Conservation (phyloP, 2,329 filamentous ascomycete species). For the Grosmannia serpens region DNA sequence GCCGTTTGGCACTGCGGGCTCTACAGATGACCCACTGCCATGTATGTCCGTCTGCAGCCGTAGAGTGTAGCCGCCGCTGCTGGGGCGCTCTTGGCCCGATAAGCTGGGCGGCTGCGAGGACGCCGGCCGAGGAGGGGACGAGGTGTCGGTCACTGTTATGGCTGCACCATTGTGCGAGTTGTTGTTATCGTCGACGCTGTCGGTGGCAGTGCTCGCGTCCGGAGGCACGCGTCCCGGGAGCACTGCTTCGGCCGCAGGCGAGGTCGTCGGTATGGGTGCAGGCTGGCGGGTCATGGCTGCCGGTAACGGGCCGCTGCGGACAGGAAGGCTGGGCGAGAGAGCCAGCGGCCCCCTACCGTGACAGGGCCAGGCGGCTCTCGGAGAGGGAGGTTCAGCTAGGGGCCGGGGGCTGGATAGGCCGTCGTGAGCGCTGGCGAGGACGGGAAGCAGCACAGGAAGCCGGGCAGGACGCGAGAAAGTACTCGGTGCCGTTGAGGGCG, state of each 20-base stretch:
- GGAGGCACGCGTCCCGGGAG: neutral
- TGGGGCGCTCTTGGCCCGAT: neutral
- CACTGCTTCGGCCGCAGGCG: neutral
- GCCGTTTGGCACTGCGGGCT: neutral
- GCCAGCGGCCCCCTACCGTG: neutral
- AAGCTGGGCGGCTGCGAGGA: neutral
- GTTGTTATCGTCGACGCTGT: neutral
- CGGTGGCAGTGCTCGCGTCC: neutral
- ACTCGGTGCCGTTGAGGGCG: constrained; percentile 11
- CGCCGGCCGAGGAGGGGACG: constrained; percentile 3
- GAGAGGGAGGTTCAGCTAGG: neutral
- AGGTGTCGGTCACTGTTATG: neutral
- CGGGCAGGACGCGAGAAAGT: constrained; percentile 12
- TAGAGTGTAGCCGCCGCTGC: neutral
- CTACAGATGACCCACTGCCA: neutral
- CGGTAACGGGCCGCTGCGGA: neutral
- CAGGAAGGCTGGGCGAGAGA: neutral
- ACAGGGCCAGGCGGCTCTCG: neutral
- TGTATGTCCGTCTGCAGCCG: constrained; percentile 9
- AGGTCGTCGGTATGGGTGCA: neutral
- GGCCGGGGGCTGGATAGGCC: neutral
- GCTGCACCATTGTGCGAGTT: neutral
- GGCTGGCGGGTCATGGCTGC: constrained; percentile 3
- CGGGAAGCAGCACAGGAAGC: too few relatives aligned
- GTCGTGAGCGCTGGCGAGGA: too few relatives aligned